Percentiles rank a stretch among this genome's conserved stretches.
Conservation (phyloP, 2,329 filamentous ascomycete genomes). For the Fonsecaea pedrosoi region DNA sequence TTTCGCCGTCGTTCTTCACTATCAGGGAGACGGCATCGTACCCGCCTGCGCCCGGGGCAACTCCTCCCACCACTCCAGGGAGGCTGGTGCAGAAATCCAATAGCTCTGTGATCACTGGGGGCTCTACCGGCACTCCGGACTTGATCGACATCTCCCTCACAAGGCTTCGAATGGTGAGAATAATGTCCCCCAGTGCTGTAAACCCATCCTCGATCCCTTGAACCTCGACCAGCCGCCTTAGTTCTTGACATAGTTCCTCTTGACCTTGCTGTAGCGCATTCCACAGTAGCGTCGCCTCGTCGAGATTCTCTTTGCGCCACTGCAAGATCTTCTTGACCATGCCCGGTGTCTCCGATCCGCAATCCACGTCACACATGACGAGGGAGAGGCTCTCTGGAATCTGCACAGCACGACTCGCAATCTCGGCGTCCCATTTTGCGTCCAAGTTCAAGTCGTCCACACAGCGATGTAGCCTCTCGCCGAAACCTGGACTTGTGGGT, state of each 20-base stretch:
- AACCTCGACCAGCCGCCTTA: constrained; percentile 60
- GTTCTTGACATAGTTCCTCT: constrained; percentile 69
- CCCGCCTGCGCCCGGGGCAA: constrained; percentile 92
- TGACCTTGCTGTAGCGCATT: constrained; percentile 75
- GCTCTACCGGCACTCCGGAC: constrained; percentile 87
- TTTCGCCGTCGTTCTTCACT: constrained; percentile 73
- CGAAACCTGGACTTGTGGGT: constrained; percentile 71
- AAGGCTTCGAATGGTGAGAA: constrained; percentile 61
- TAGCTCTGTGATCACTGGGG: constrained; percentile 79
- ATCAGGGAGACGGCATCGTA: constrained; percentile 88
- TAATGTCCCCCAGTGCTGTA: constrained; percentile 58
- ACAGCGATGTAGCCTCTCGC: constrained; percentile 65
- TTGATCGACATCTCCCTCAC: constrained; percentile 77
- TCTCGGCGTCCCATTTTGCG: constrained; percentile 77
- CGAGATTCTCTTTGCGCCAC: constrained; percentile 73
- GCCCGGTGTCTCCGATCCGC: constrained; percentile 87
- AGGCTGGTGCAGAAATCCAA: constrained; percentile 75
- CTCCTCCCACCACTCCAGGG: constrained; percentile 83
- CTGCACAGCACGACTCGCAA: constrained; percentile 71
- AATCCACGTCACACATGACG: constrained; percentile 95
- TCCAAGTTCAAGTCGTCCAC: constrained; percentile 65
- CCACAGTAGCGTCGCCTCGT: constrained; percentile 75
- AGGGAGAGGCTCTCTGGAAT: constrained; percentile 77
- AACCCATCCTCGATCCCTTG: constrained; percentile 59
- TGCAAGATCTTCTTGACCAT: constrained; percentile 93